A percentile compares a stretch with the other conserved stretches of the same genome.
Evolutionary conservation across 2,329 filamentous ascomycete species (phyloP).

Genomic region (Phyllosticta capitalensis): DNA sequence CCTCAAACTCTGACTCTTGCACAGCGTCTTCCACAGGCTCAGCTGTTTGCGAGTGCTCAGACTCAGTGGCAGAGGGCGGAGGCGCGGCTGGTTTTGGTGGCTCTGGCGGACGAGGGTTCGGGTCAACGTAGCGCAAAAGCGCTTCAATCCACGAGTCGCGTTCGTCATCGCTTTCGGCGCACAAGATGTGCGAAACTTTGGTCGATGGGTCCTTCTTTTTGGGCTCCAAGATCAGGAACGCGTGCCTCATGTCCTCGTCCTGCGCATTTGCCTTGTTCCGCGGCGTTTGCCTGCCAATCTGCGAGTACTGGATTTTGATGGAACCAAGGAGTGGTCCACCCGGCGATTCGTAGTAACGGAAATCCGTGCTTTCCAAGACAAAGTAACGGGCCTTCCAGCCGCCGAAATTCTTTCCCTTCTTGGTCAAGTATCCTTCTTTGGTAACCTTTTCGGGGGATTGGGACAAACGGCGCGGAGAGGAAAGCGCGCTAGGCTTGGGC

Average conservation of each 20-base stretch:
- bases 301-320: conserved; percentile 82
- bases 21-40: neutral
- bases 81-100: conserved; percentile 10
- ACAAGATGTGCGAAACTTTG: conserved; percentile 85
- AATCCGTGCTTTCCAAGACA: conserved; percentile 56
- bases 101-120: neutral
- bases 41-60: conserved; percentile 15
- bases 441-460: conserved; percentile 49
- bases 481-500: conserved; percentile 22
- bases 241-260: conserved; percentile 91
- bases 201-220: conserved; percentile 91
- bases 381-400: conserved; percentile 89
- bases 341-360: conserved; percentile 87
- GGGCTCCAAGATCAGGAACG: conserved; percentile 87
- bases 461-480: conserved; percentile 32
- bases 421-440: conserved; percentile 87
- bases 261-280: conserved; percentile 53
- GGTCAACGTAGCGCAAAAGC: conserved; percentile 80
- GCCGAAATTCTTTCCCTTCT: conserved; percentile 96
- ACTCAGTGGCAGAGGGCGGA: neutral
- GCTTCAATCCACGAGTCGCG: conserved; percentile 91
- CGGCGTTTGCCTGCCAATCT: conserved; percentile 68
- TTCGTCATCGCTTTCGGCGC: conserved; percentile 87
- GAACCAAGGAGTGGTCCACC: conserved; percentile 85
- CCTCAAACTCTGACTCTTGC: neutral